Percentiles rank a stretch among this genome's conserved stretches.
Evolutionary conservation across 176 grass and related monocot species (phyloP).

Genomic region (Raddia distichophylla): DNA sequence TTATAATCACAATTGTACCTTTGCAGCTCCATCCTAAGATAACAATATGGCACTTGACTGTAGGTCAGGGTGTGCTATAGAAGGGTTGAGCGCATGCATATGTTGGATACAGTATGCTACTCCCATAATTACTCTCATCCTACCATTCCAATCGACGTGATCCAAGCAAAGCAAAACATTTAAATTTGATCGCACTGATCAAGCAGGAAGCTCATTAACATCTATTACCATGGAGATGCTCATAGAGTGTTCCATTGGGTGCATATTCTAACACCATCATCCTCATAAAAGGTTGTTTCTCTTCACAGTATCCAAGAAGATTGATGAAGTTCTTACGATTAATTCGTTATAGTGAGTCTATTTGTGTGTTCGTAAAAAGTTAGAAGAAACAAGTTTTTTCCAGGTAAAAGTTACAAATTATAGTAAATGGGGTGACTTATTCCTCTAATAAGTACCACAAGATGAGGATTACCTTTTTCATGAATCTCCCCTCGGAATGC

Average conservation of each 20-base stretch:
- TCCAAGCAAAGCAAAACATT: constrained; percentile 50
- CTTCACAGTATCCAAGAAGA: constrained; percentile 90
- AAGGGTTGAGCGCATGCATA: constrained; percentile 88
- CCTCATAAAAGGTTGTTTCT: constrained; percentile 94
- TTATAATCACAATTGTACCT: constrained; percentile 53
- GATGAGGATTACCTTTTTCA: constrained; percentile 87
- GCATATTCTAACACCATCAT: constrained; percentile 99
- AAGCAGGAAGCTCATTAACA: not conserved
- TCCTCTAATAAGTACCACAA: constrained; percentile 10
- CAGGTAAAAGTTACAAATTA: constrained; percentile 21
- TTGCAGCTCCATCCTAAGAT: constrained; percentile 90
- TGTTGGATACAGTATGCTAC: constrained; percentile 85
- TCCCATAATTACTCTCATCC: constrained; percentile 95
- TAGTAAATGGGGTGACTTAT: not conserved
- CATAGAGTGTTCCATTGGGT: constrained; percentile 82
- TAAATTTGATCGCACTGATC: constrained; percentile 29
- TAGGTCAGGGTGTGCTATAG: constrained; percentile 69
- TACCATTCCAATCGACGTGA: constrained; percentile 84
- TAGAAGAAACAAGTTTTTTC: constrained; percentile 31
- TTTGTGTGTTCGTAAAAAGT: constrained; percentile 59
- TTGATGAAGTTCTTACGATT: constrained; percentile 99
- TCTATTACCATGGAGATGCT: constrained; percentile 88
- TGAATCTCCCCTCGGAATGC: constrained; percentile 73
- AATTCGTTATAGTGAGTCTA: constrained; percentile 81
- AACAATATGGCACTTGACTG: constrained; percentile 80